Percentiles rank a stretch among this genome's conserved stretches.
Conservation (phyloP, 1,284 basidiomycete genomes). For the Cystobasidium pallidum region DNA sequence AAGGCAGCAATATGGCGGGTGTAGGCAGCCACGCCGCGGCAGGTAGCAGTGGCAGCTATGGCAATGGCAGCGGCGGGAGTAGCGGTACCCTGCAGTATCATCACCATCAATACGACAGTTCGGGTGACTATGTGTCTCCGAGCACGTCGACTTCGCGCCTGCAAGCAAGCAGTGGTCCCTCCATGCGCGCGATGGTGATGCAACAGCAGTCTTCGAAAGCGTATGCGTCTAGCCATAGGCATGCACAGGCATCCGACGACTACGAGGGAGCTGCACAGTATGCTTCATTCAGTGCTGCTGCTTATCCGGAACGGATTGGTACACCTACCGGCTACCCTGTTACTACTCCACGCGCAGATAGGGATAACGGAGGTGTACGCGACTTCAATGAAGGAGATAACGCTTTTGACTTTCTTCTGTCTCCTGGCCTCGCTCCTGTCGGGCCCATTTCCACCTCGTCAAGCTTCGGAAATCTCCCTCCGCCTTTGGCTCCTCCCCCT, state of each 20-base stretch:
- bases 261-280: slow-evolving; percentile 32
- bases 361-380: slow-evolving; percentile 10
- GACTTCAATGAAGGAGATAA: slow-evolving; percentile 13
- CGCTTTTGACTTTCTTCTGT: slow-evolving; percentile 37
- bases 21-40: slow-evolving; percentile 22
- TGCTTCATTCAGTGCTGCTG: slow-evolving; percentile 7
- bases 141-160: background rate
- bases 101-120: slow-evolving; percentile 36
- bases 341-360: slow-evolving; percentile 12
- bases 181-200: slow-evolving; percentile 21
- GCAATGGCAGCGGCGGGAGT: slow-evolving; percentile 20
- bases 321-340: slow-evolving; percentile 1
- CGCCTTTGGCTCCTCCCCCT: slow-evolving; percentile 25
- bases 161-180: background rate
- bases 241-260: slow-evolving; percentile 38
- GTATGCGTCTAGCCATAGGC: slow-evolving; percentile 22
- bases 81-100: slow-evolving; percentile 2
- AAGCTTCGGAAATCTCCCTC: slow-evolving; percentile 15
- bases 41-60: slow-evolving; percentile 8
- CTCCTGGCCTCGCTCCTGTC: slow-evolving; percentile 37
- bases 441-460: slow-evolving; percentile 40
- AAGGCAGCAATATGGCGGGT: slow-evolving; percentile 27
- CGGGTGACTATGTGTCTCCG: slow-evolving; percentile 33
- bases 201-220: slow-evolving; percentile 21
- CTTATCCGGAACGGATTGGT: slow-evolving; percentile 1